Conservation (phyloP, 192 early-diverging fungal species). For the Chytriomyces sp. region DNA sequence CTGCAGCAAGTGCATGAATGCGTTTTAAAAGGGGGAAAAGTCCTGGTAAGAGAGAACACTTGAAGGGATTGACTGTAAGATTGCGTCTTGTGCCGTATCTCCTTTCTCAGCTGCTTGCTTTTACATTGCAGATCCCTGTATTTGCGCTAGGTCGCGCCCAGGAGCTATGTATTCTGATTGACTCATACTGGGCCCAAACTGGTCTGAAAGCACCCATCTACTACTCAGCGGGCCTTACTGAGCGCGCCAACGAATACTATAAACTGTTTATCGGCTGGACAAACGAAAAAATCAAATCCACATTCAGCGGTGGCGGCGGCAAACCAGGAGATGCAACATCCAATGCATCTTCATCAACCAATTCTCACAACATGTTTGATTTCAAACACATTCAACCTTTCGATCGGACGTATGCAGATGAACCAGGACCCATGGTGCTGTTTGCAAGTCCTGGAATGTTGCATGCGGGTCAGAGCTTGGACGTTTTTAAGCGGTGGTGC, state of each 20-base stretch:
- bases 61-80: too few species aligned
- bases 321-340: conserved; percentile 49
- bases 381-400: conserved; percentile 92
- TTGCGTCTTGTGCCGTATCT: neutral
- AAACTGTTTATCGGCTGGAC: conserved; percentile 98
- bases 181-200: conserved; percentile 95
- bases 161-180: conserved; percentile 94
- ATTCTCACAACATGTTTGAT: conserved; percentile 86
- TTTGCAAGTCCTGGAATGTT: conserved; percentile 99
- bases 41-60: conserved; percentile 34
- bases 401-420: conserved; percentile 69
- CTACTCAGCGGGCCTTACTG: conserved; percentile 93
- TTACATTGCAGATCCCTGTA: conserved; percentile 72
- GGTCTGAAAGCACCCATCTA: conserved; percentile 90
- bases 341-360: neutral
- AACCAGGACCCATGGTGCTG: conserved; percentile 90
- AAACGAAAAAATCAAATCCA: conserved; percentile 93
- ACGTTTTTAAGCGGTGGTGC: conserved; percentile 96
- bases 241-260: conserved; percentile 94
- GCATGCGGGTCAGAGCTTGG: conserved; percentile 92
- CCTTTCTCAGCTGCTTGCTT: neutral
- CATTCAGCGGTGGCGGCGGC: conserved; percentile 71
- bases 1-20: conserved; percentile 87
- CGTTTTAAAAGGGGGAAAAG: conserved; percentile 67
- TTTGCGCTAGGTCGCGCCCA: conserved; percentile 98